Base-by-base conservation (phyloP, 2,329 filamentous ascomycete species). In the Ilyonectria mors-panacis region DNA sequence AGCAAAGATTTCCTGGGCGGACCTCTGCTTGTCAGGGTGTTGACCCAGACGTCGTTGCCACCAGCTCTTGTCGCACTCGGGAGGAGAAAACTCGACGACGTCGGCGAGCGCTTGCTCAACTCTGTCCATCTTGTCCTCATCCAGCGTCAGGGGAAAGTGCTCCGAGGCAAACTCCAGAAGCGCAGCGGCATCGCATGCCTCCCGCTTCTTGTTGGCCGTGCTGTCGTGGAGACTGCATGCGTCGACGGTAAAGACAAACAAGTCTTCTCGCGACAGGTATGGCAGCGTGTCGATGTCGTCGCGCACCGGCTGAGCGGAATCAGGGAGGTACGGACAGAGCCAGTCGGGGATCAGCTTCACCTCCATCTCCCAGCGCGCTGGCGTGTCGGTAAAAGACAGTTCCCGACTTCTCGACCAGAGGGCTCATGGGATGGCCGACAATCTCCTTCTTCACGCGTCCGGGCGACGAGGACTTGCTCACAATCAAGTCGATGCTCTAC, bases 291-390 rank as follows among this genome's bases (percentile, higher is more conserved):
- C 61, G 26, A 42, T 59, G 17, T 72, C 68, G 35, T 77, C 71
- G 30, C 71, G 65, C 4, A 74, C 72, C 3, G 66, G 67, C n/a
- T 68, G 70, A 6, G 75, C 75, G 4, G 75, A 63, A 6, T 63
- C 58, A 44, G 75, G 75, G 37, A 77, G 75, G 54, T 74, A 77
- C 0, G 75, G 73, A 59, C 75, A 76, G 3, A 77, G 68, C 75
- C 75, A 77, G 70, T 77, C 75, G 33, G 75, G 75, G 12, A 77
- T 70, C 30, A 77, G 70, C 67, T 77, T 77, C 10, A 77, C 75
- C 35, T 77, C 73, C 8, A 77, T 68, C 54, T 77, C 73, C 74
- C 74, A 77, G 26, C 74, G n/a, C 73, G 50, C 42, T 71, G 0
- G 75, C 61, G 54, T 75, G 74, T 15, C 65, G 68, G 63, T 76